Evolutionary conservation across 2,329 filamentous ascomycete genomes (phyloP).

Genomic region (Monosporascus sp.): DNA sequence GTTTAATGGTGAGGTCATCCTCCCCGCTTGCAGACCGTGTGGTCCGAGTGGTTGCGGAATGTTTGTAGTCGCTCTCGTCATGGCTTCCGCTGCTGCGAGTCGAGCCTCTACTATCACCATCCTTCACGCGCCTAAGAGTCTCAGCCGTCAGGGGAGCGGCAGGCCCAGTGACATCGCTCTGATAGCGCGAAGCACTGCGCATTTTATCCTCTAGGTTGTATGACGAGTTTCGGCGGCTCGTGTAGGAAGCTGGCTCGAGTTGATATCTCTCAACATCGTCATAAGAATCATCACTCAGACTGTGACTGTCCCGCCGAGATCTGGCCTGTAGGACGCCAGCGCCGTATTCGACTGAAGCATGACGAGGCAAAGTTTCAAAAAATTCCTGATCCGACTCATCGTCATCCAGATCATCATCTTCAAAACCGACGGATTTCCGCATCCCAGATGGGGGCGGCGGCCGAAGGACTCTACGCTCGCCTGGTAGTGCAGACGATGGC

Average conservation of each 20-base stretch:
- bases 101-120: constrained; percentile 48
- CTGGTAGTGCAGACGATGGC: constrained; percentile 29
- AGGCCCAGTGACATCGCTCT: constrained; percentile 43
- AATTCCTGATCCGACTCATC: constrained; percentile 7
- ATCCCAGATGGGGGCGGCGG: constrained; percentile 20
- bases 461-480: constrained; percentile 23
- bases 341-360: constrained; percentile 24
- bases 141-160: constrained; percentile 50
- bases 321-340: constrained; percentile 16
- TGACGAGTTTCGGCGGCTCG: constrained; percentile 24
- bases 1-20: constrained; percentile 58
- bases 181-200: constrained; percentile 42
- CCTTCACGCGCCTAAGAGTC: constrained; percentile 44
- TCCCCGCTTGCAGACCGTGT: constrained; percentile 49
- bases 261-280: constrained; percentile 14
- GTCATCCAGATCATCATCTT: constrained; percentile 18
- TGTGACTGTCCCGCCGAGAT: constrained; percentile 19
- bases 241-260: constrained; percentile 19
- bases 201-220: constrained; percentile 41
- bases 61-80: constrained; percentile 59
- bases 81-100: constrained; percentile 55
- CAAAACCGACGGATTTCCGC: constrained; percentile 25
- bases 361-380: constrained; percentile 15
- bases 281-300: constrained; percentile 13
- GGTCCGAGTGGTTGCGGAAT: constrained; percentile 56